A percentile compares a stretch with the other conserved stretches of the same genome.
phyloP scores from a whole-genome alignment of 1,284 basidiomycete species.

The Tylopilus orsonianus region DNA sequence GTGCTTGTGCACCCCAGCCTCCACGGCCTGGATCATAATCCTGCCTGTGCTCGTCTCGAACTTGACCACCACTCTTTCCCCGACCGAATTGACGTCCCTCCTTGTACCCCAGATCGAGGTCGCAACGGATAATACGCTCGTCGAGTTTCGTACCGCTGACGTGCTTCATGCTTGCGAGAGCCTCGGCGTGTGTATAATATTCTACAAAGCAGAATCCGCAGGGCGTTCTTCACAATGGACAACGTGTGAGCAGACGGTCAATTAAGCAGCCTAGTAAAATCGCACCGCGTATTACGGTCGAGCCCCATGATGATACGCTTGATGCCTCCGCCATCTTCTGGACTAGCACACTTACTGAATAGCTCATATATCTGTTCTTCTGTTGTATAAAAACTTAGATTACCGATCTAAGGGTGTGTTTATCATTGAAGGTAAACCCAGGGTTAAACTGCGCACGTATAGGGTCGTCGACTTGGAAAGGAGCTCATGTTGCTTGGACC shows the following conservation, averaged over 20 bases:
- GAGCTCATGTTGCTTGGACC: slow-evolving; percentile 66
- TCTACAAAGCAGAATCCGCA: slow-evolving; percentile 99
- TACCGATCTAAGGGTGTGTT: slow-evolving; percentile 71
- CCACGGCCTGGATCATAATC: slow-evolving; percentile 96
- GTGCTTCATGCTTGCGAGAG: slow-evolving; percentile 90
- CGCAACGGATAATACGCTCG: slow-evolving; percentile 97
- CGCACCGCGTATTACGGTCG: slow-evolving; percentile 89
- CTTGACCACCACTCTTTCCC: slow-evolving; percentile 95
- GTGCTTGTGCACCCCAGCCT: slow-evolving; percentile 94
- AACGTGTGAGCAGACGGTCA: slow-evolving; percentile 5
- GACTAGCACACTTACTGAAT: slow-evolving; percentile 88
- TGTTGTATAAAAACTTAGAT: slow-evolving; percentile 96
- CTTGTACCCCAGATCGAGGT: slow-evolving; percentile 96
- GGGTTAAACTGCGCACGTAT: slow-evolving; percentile 53
- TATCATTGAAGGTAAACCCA: background rate
- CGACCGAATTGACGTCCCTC: slow-evolving; percentile 98
- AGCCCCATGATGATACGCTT: slow-evolving; percentile 99
- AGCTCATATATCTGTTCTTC: slow-evolving; percentile 99
- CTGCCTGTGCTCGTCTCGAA: slow-evolving; percentile 93
- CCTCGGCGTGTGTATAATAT: slow-evolving; percentile 95
- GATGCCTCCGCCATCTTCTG: slow-evolving; percentile 92
- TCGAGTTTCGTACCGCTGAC: slow-evolving; percentile 98
- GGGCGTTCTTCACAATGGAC: slow-evolving; percentile 68
- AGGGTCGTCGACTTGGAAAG: slow-evolving; percentile 74
- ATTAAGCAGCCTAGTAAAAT: slow-evolving; percentile 7